A percentile compares a stretch with the other conserved stretches of the same genome.
These are phyloP conservation scores for Tilletiaria anomala DNA, from an alignment of 1,284 basidiomycete genomes.

Conservation along the genomic window DNA sequence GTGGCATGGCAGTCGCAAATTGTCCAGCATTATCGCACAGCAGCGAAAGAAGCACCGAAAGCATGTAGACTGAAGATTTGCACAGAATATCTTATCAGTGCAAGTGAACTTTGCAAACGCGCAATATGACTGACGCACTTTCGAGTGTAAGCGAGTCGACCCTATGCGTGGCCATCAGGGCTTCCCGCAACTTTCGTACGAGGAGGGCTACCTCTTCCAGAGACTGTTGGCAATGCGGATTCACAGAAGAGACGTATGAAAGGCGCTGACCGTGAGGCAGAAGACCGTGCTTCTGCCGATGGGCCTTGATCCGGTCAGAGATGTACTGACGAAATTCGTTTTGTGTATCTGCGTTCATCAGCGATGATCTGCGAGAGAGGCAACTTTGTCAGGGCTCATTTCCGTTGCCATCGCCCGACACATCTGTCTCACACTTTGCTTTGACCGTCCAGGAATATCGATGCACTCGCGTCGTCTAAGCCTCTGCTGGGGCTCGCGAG, in stretches of 20 bases:
- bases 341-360: constrained; percentile 3
- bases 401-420: not conserved
- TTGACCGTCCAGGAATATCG: constrained; percentile 2
- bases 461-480: constrained; percentile 9
- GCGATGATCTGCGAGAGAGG: constrained; percentile 3
- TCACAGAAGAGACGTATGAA: constrained; percentile 1
- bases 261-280: not conserved
- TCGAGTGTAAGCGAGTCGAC: too few relatives aligned
- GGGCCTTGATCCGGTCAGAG: constrained; percentile 4
- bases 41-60: too few relatives aligned
- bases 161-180: constrained; percentile 9
- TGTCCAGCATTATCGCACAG: too few relatives aligned
- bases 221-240: not conserved
- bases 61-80: too few relatives aligned
- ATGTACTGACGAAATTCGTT: constrained; percentile 11
- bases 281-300: not conserved
- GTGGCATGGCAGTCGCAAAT: too few relatives aligned
- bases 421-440: not conserved
- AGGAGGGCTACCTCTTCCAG: constrained; percentile 10
- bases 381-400: not conserved
- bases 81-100: too few relatives aligned
- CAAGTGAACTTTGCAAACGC: too few relatives aligned
- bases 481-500: constrained; percentile 16
- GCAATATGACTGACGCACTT: too few relatives aligned
- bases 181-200: constrained; percentile 13